Evolutionary conservation across 257 asterid genomes (phyloP), one percentile per base, ranked within the genome.

Genomic region (Nicotiana paniculata): DNA sequence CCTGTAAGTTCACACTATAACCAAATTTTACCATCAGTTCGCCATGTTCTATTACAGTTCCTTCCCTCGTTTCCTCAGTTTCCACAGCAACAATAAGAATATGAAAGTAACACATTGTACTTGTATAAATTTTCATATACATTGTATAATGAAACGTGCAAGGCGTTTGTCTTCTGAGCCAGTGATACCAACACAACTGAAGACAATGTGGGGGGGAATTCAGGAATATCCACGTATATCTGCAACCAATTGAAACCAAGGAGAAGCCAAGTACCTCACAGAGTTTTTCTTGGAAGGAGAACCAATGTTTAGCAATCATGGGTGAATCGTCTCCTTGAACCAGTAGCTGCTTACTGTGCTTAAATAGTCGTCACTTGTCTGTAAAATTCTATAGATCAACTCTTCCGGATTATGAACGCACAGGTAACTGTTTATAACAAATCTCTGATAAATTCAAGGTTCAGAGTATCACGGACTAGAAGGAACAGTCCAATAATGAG

Each of bases 391-490:
- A 16, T 6, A 26, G 30, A 68, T 59, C 24, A 32, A 54, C 46
- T 51, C 61, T 51, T 59, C 66, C 55, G 24, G 72, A 80, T 64
- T 54, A 66, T 48, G 59, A 67, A 75, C 39, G 35, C 26, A 63
- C 48, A 30, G 18, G 33, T 63, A 54, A 77, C 70, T 66, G 67
- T 83, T 93, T 92, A 96, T 89, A 96, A 91, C 65, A 94, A 70
- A 82, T 91, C 97, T 79, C 82, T 93, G 83, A 96, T 86, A 84
- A 94, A 93, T 35, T 94, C 97, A 64, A 96, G 92, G 86, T 93
- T 94, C 75, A 96, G 86, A 1, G 99, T 96, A 84, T 96, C 99
- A 9, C 99, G 93, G 3, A 96, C 90, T 74, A 96, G 95, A 84
- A 96, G 99, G 87, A 87, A 90, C 4, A 94, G 69, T 74, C 99